A percentile compares a stretch with the other conserved stretches of the same genome.
These are phyloP conservation scores for Amphicarpaea edgeworthii DNA, from an alignment of 306 rosid genomes.

Conservation along the genomic window DNA sequence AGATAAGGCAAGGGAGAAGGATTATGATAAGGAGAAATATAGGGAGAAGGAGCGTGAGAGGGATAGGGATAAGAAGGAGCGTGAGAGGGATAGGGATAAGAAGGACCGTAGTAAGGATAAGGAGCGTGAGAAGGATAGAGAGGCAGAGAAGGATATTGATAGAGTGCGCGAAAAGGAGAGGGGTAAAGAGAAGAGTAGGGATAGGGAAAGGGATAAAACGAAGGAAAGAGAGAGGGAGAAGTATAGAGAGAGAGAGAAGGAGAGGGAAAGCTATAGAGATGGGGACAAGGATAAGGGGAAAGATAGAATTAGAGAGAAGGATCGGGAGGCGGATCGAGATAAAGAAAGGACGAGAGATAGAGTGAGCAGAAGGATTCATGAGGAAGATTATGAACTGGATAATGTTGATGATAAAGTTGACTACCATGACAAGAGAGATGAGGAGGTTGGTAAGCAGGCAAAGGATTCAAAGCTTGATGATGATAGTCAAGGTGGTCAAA, in stretches of 20 bases:
- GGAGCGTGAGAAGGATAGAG: slow-evolving; percentile 68
- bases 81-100: slow-evolving; percentile 71
- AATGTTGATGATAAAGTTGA: slow-evolving; percentile 60
- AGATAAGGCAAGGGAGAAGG: slow-evolving; percentile 78
- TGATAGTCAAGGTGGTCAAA: slow-evolving; percentile 53
- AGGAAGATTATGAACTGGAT: slow-evolving; percentile 60
- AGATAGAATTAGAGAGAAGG: slow-evolving; percentile 55
- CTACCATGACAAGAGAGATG: slow-evolving; percentile 59
- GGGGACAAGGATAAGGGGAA: slow-evolving; percentile 63
- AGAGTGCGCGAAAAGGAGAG: slow-evolving; percentile 71
- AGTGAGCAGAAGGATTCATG: slow-evolving; percentile 55
- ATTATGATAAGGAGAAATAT: slow-evolving; percentile 71
- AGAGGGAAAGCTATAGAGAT: slow-evolving; percentile 58
- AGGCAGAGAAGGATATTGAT: slow-evolving; percentile 65
- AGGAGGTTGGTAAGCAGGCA: slow-evolving; percentile 56
- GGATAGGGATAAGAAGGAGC: slow-evolving; percentile 75
- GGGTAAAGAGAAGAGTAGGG: slow-evolving; percentile 67
- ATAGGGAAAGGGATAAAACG: slow-evolving; percentile 61
- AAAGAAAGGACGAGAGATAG: slow-evolving; percentile 70
- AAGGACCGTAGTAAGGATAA: slow-evolving; percentile 74
- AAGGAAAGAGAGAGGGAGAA: slow-evolving; percentile 67
- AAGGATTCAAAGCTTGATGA: slow-evolving; percentile 47
- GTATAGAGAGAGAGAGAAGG: slow-evolving; percentile 54
- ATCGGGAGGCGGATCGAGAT: slow-evolving; percentile 56
- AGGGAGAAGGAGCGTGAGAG: slow-evolving; percentile 72